These are phyloP conservation scores for Plasmodium fragile DNA, from an alignment of 169 alveolate species.

Conservation along the genomic window DNA sequence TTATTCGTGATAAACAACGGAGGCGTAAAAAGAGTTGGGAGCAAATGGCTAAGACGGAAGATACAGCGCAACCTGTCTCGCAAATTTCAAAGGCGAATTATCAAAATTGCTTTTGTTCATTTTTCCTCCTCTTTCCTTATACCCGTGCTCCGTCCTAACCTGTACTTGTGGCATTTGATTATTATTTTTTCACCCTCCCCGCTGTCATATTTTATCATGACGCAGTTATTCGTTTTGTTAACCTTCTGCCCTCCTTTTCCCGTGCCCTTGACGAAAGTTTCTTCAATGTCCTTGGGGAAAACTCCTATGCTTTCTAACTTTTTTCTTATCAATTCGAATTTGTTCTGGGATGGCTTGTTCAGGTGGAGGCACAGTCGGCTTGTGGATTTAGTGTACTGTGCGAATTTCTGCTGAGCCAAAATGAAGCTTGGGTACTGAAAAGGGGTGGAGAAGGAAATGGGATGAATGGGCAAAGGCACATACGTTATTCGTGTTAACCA, in stretches of 20 bases:
- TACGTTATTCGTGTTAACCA: not conserved
- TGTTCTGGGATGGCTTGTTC: slow-evolving; percentile 63
- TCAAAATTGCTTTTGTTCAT: not conserved
- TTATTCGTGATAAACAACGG: not conserved
- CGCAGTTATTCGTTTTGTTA: slow-evolving; percentile 91
- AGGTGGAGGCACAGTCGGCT: slow-evolving; percentile 29
- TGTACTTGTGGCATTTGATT: slow-evolving; percentile 79
- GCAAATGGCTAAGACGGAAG: not conserved
- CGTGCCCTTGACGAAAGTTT: slow-evolving; percentile 86
- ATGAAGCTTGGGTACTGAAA: slow-evolving; percentile 2
- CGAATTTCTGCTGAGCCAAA: not conserved
- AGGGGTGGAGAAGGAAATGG: not conserved
- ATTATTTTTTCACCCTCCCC: slow-evolving; percentile 75
- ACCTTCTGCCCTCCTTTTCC: slow-evolving; percentile 94
- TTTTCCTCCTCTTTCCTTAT: not conserved
- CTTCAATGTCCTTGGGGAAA: slow-evolving; percentile 77
- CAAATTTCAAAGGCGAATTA: not conserved
- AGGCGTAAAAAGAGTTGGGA: not conserved
- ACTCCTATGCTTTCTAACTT: slow-evolving; percentile 74
- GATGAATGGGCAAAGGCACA: not conserved
- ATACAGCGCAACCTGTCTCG: not conserved
- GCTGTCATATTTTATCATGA: slow-evolving; percentile 80
- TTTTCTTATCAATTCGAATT: slow-evolving; percentile 49
- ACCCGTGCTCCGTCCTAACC: slow-evolving; percentile 12
- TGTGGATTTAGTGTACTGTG: not conserved